Conservation (phyloP, 345 rosid species). For the Conringia planisiliqua region DNA sequence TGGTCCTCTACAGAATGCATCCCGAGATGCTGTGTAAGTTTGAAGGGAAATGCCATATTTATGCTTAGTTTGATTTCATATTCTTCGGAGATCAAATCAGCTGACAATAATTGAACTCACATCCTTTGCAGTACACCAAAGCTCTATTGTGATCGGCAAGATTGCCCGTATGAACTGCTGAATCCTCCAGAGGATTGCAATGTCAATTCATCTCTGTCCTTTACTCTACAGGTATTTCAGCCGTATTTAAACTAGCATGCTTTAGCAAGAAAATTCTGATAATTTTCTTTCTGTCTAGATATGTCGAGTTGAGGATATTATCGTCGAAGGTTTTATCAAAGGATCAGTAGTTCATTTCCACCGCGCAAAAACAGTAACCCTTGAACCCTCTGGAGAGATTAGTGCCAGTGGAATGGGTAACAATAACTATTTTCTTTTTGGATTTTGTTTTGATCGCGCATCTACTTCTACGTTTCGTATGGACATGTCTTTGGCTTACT, state of each 20-base stretch:
- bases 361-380: conserved; percentile 80
- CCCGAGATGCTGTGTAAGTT: conserved; percentile 84
- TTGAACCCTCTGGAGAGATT: conserved; percentile 72
- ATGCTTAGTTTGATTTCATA: conserved; percentile 9
- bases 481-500: conserved; percentile 21
- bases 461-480: conserved; percentile 24
- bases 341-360: conserved; percentile 99
- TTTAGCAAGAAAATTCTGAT: conserved; percentile 20
- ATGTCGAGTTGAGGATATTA: conserved; percentile 96
- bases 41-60: conserved; percentile 5
- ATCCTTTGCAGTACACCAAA: conserved; percentile 64
- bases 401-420: conserved; percentile 94
- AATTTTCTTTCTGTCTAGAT: conserved; percentile 49
- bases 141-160: conserved; percentile 74
- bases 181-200: conserved; percentile 99
- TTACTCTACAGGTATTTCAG: conserved; percentile 86
- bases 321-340: conserved; percentile 75
- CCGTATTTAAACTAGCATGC: conserved; percentile 7
- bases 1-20: conserved; percentile 82
- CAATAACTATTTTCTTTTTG: conserved; percentile 13
- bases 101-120: conserved; percentile 11
- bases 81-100: background rate
- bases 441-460: conserved; percentile 24
- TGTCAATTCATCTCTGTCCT: conserved; percentile 90
- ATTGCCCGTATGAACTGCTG: conserved; percentile 84